These are phyloP conservation scores for Plasmodium ovale DNA, from an alignment of 169 alveolate genomes.

Conservation along the genomic window DNA sequence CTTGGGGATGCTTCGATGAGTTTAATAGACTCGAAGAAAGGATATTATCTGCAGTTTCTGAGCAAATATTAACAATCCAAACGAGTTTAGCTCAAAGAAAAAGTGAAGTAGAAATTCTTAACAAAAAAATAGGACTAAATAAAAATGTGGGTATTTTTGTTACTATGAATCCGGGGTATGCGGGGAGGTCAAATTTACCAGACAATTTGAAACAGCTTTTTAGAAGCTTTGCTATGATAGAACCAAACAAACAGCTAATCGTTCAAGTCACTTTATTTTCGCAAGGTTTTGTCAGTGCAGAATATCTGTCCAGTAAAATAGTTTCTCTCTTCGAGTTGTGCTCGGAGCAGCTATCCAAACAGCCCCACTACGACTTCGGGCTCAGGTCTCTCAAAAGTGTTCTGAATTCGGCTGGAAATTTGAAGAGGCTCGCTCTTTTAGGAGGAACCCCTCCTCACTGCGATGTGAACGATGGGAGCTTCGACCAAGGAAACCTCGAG, in stretches of 20 bases:
- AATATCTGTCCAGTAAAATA: conserved; percentile 93
- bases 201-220: conserved; percentile 95
- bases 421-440: conserved; percentile 90
- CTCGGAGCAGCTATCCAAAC: conserved; percentile 92
- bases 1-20: conserved; percentile 99
- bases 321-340: conserved; percentile 97
- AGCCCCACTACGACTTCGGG: conserved; percentile 99
- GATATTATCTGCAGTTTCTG: conserved; percentile 97
- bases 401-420: conserved; percentile 94
- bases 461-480: conserved; percentile 85
- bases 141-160: conserved; percentile 96
- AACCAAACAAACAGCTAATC: conserved; percentile 92
- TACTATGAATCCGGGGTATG: conserved; percentile 99
- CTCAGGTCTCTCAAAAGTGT: conserved; percentile 97
- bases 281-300: conserved; percentile 96
- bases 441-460: conserved; percentile 85
- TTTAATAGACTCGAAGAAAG: conserved; percentile 97
- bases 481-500: conserved; percentile 16
- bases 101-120: conserved; percentile 88
- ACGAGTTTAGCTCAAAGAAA: conserved; percentile 91
- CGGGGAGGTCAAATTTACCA: conserved; percentile 98
- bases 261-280: conserved; percentile 95
- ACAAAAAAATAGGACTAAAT: conserved; percentile 91
- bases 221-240: conserved; percentile 94
- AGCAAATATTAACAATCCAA: conserved; percentile 94